phyloP scores from a whole-genome alignment of 1,139 yeast species.

The Arxiozyma telluris region DNA sequence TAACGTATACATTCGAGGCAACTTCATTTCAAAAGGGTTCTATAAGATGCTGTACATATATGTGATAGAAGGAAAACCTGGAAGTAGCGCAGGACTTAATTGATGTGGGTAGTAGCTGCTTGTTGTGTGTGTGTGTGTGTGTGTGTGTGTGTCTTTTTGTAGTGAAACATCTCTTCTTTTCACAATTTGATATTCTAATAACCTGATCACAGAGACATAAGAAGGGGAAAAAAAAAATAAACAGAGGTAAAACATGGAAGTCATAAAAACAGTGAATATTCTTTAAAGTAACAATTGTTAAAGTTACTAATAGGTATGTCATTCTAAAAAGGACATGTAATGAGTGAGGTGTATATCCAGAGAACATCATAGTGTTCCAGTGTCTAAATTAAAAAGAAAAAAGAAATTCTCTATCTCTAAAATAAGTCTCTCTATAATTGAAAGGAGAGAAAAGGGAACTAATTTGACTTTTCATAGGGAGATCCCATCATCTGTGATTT shows the following conservation, averaged over 20 bases:
- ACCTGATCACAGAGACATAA: background rate
- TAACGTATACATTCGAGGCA: constrained; percentile 33
- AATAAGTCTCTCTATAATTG: background rate
- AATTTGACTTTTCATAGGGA: background rate
- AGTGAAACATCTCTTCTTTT: background rate
- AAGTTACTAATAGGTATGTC: background rate
- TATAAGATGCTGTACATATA: background rate
- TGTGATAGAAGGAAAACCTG: background rate
- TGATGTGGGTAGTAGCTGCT: too few species aligned
- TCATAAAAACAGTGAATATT: background rate
- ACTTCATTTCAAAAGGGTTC: background rate
- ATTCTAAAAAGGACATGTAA: background rate
- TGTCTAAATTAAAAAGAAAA: background rate
- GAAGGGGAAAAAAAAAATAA: too few species aligned
- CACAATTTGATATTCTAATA: too few species aligned
- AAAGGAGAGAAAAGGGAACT: too few species aligned
- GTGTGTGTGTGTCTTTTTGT: background rate
- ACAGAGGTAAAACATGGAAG: background rate
- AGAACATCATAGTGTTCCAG: too few species aligned
- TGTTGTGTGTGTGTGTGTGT: too few species aligned
- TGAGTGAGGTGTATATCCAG: background rate
- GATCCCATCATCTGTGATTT: background rate
- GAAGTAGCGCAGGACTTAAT: background rate
- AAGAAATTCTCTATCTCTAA: background rate
- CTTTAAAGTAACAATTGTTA: too few species aligned